phyloP scores from a whole-genome alignment of 306 rosid species.

The Gillenia trifoliata region DNA sequence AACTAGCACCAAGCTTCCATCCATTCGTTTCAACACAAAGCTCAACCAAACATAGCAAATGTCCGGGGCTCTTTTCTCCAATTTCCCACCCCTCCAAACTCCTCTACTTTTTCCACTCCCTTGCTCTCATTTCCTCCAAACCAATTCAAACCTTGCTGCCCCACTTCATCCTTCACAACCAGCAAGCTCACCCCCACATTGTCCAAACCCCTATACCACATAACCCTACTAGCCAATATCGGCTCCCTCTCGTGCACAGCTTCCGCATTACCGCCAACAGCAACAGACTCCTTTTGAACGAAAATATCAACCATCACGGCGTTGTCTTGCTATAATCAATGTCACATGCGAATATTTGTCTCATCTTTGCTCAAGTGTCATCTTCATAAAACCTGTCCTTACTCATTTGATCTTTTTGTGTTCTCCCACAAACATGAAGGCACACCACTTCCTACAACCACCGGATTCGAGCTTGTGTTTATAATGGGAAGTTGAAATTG shows the following conservation, averaged over 20 bases:
- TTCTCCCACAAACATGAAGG: conserved; percentile 34
- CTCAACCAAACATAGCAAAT: conserved; percentile 34
- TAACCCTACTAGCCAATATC: conserved; percentile 23
- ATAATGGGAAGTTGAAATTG: conserved; percentile 20
- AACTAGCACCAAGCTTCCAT: conserved; percentile 37
- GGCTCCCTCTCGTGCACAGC: conserved; percentile 16
- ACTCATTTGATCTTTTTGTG: conserved; percentile 2
- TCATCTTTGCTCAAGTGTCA: conserved; percentile 39
- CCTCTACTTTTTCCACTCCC: conserved; percentile 42
- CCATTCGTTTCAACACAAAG: conserved; percentile 39
- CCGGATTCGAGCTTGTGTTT: not conserved
- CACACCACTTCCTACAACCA: conserved; percentile 35
- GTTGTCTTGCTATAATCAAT: not conserved
- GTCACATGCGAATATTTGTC: conserved; percentile 21
- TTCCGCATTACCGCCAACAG: conserved; percentile 24
- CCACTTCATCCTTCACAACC: conserved; percentile 56
- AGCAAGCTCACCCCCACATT: conserved; percentile 45
- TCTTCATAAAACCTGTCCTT: conserved; percentile 21
- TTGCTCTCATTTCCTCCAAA: conserved; percentile 28
- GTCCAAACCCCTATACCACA: conserved; percentile 39
- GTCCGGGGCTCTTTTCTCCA: too few relatives aligned
- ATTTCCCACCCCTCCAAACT: conserved; percentile 27
- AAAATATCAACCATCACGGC: conserved; percentile 16
- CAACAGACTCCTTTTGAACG: conserved; percentile 29
- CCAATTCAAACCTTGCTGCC: conserved; percentile 35